Base-by-base conservation (phyloP, 305 asterid genomes). In the Striga hermonthica region DNA sequence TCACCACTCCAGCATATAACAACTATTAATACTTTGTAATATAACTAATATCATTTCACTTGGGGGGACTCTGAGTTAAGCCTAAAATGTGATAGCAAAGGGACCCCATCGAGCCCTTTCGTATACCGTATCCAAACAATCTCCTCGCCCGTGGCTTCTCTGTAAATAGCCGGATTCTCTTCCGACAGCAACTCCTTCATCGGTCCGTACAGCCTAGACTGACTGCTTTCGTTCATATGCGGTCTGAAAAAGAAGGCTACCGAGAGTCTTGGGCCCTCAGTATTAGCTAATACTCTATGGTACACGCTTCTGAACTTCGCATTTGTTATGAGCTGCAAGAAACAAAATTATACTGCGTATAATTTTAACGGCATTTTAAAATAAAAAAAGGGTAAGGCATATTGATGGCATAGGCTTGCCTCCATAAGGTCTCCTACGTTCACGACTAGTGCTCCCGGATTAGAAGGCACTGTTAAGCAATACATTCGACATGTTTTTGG, bases 351-450 rank as follows among this genome's bases (percentile, higher is more conserved):
- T 22, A 22, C 31, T n/a, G n/a, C n/a, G n/a, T n/a, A n/a, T n/a
- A n/a, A n/a, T n/a, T n/a, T n/a, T n/a, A n/a, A n/a, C n/a, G n/a
- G n/a, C n/a, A n/a, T n/a, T n/a, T n/a, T n/a, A n/a, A n/a, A n/a
- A n/a, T n/a, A n/a, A 22, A 22, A 22, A 22, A 22, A 22, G 31
- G 31, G 31, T 0, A 22, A 22, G 31, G 31, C 31, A 22, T 22
- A 0, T 22, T 22, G 2, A 22, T 2, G 31, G 31, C 31, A 22
- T 22, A 22, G 31, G 2, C 39, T 10, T 9, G 37, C 80, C 77
- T 81, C 82, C 16, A 81, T 35, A 64, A 78, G 80, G 64, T 81
- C 83, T 41, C 82, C 83, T 2, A 72, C 37, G 62, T 76, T 82
- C 31, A 83, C 75, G 1, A 83, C 71, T 12, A 83, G 44, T 10